These are phyloP conservation scores for Hansfordia pulvinata DNA, from an alignment of 2,329 filamentous ascomycete species.

Conservation along the genomic window DNA sequence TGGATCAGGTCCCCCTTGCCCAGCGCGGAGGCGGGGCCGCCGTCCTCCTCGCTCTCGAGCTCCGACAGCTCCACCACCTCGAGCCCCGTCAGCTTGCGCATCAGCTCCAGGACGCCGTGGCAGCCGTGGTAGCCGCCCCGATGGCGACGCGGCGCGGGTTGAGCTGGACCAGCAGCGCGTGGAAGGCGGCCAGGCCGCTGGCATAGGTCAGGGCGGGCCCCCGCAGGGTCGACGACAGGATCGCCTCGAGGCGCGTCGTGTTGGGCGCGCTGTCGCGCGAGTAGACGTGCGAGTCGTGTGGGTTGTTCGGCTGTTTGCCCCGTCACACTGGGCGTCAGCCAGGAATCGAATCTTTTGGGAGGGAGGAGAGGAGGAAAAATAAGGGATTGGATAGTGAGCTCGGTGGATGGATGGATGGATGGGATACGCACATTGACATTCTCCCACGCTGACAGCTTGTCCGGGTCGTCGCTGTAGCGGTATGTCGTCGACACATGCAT, in stretches of 20 bases:
- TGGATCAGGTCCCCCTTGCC: conserved; percentile 73
- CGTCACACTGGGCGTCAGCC: conserved; percentile 5
- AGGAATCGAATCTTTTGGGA: conserved; percentile 4
- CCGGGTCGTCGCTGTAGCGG: conserved; percentile 62
- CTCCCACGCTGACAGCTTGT: conserved; percentile 37
- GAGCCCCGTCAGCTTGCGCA: conserved; percentile 64
- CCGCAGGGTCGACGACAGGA: conserved; percentile 61
- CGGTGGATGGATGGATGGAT: background rate
- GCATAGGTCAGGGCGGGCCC: conserved; percentile 64
- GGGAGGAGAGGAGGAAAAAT: background rate
- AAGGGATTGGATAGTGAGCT: background rate
- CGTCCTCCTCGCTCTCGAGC: conserved; percentile 57
- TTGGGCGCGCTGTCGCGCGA: conserved; percentile 70
- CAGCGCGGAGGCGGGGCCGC: conserved; percentile 52
- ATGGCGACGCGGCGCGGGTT: conserved; percentile 78
- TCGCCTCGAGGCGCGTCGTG: conserved; percentile 69
- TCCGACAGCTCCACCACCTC: conserved; percentile 59
- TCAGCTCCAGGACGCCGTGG: conserved; percentile 66
- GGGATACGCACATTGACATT: conserved; percentile 39
- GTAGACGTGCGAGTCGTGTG: conserved; percentile 61
- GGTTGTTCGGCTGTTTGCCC: conserved; percentile 27
- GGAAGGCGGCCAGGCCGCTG: conserved; percentile 78
- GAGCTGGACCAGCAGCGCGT: conserved; percentile 71
- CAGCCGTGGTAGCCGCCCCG: conserved; percentile 86
- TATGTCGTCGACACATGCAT: conserved; percentile 89